Evolutionary conservation across 192 early-diverging fungal species (phyloP).

Genomic region (Neocallimastix lanati): DNA sequence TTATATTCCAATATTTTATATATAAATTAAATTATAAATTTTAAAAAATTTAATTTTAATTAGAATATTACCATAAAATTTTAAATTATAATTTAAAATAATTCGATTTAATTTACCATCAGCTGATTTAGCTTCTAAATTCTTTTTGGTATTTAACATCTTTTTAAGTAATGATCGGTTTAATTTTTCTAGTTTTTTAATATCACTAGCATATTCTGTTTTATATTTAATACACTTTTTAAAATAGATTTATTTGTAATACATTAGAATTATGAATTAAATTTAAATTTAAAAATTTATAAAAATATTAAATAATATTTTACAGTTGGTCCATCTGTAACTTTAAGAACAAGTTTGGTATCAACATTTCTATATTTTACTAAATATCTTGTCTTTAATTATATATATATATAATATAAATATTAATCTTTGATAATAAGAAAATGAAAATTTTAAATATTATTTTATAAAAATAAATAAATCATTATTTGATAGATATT

Average conservation of each 20-base stretch:
- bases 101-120: not conserved
- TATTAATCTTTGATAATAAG: too few relatives aligned
- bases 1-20: not conserved
- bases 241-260: not conserved
- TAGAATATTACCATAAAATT: too few relatives aligned
- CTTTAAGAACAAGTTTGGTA: slow-evolving; percentile 51
- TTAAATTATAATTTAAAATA: too few relatives aligned
- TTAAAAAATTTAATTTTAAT: too few relatives aligned
- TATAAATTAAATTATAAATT: not conserved
- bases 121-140: not conserved
- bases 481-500: too few relatives aligned
- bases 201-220: slow-evolving; percentile 13
- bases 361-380: slow-evolving; percentile 44
- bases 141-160: slow-evolving; percentile 33
- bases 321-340: slow-evolving; percentile 52
- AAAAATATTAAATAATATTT: slow-evolving; percentile 2
- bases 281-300: not conserved
- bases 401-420: not conserved
- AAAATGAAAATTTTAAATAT: too few relatives aligned
- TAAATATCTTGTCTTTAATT: slow-evolving; percentile 43
- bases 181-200: slow-evolving; percentile 51
- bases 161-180: slow-evolving; percentile 44
- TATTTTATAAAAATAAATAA: too few relatives aligned
- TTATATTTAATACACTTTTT: not conserved
- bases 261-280: slow-evolving; percentile 15